Conservation (phyloP, 148 eudicot genomes). For the Chenopodium suecicum region DNA sequence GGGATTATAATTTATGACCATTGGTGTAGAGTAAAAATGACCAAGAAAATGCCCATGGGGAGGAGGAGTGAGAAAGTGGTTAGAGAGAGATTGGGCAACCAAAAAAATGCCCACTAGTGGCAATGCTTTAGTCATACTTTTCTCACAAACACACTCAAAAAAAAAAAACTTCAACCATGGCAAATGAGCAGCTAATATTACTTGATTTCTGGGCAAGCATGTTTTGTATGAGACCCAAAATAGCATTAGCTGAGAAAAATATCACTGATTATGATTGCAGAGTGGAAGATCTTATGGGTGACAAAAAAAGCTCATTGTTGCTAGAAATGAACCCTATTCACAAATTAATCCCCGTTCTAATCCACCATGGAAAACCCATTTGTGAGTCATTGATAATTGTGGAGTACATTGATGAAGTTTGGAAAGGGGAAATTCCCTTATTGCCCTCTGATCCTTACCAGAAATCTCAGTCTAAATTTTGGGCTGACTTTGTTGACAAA, state of each 20-base stretch:
- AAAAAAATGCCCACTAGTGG: no score
- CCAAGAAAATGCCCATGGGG: no score
- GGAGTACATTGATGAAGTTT: slow-evolving; percentile 59
- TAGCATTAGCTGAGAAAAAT: slow-evolving; percentile 43
- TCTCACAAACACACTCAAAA: not conserved
- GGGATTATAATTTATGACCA: no score
- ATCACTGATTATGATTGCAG: slow-evolving; percentile 26
- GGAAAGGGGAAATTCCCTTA: slow-evolving; percentile 34
- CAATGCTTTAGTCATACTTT: no score
- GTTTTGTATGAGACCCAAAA: slow-evolving; percentile 35
- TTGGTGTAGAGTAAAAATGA: no score
- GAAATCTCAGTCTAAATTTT: slow-evolving; percentile 50
- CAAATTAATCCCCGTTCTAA: slow-evolving; percentile 51
- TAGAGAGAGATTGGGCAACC: no score
- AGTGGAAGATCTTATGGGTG: slow-evolving; percentile 29
- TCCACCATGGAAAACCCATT: slow-evolving; percentile 56
- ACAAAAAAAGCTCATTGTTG: slow-evolving; percentile 26
- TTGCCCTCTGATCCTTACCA: slow-evolving; percentile 49
- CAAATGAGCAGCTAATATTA: slow-evolving; percentile 18
- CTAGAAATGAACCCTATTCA: slow-evolving; percentile 49
- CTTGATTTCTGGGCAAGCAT: slow-evolving; percentile 29
- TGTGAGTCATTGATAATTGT: slow-evolving; percentile 52
- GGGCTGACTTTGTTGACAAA: slow-evolving; percentile 57
- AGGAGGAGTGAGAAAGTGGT: no score
- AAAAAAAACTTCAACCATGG: not conserved